phyloP scores from a whole-genome alignment of 495 filamentous ascomycete species.

The Entonaema liquescens region DNA sequence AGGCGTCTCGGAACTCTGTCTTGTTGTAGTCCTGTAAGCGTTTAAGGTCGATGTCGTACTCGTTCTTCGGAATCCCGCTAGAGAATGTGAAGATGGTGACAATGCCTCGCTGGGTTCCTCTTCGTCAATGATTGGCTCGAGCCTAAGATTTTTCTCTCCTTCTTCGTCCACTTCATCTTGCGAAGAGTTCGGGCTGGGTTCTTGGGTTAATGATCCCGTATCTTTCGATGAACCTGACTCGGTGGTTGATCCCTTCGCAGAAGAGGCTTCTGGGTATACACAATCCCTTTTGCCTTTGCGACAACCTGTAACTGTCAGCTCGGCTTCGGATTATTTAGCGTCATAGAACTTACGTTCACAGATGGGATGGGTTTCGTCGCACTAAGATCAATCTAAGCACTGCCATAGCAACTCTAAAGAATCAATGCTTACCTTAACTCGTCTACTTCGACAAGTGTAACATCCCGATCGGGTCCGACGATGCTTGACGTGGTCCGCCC shows the following conservation, averaged over 20 bases:
- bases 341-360: constrained; percentile 75
- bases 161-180: constrained; percentile 63
- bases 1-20: constrained; percentile 61
- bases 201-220: constrained; percentile 60
- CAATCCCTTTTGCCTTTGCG: constrained; percentile 87
- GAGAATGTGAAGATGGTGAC: constrained; percentile 47
- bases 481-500: constrained; percentile 86
- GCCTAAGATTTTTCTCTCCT: constrained; percentile 57
- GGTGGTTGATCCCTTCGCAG: constrained; percentile 55
- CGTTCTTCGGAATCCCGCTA: constrained; percentile 51
- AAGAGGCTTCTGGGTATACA: constrained; percentile 76
- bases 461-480: constrained; percentile 93
- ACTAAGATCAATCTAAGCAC: constrained; percentile 58
- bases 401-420: background rate
- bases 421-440: constrained; percentile 78
- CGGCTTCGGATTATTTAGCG: background rate
- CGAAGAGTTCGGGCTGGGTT: constrained; percentile 59
- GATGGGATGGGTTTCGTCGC: constrained; percentile 83
- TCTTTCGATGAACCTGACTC: constrained; percentile 56
- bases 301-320: constrained; percentile 65
- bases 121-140: constrained; percentile 74
- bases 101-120: constrained; percentile 56
- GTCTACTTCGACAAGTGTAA: constrained; percentile 87
- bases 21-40: constrained; percentile 43
- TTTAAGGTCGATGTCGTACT: constrained; percentile 56